Base-by-base conservation (phyloP, 2,329 filamentous ascomycete genomes). In the Aspergillus fructus region DNA sequence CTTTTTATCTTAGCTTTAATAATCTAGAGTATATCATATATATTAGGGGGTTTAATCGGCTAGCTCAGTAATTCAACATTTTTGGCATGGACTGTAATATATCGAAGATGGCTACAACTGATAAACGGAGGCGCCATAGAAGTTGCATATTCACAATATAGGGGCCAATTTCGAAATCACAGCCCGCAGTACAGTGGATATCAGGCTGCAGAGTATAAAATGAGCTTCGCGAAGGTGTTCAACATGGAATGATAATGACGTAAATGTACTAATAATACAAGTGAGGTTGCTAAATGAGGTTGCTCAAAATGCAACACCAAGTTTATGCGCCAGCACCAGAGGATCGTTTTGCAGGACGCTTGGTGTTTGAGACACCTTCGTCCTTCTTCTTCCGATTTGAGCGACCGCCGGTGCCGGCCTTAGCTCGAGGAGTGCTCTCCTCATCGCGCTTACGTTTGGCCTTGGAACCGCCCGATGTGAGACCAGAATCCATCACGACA, bases 401-500 rank as follows among this genome's bases (percentile, higher is more conserved):
- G 53, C 74, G 70, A 49, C 71, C 74, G 58, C 70, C 75, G 15
- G 77, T 75, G 15, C 76, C 77, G 4, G 77, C 77, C 62, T 81
- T 81, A 7, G 77, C 76, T 49, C 78, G 68, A 64, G 79, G 79
- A 17, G 75, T 74, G 21, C 73, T 71, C 61, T 81, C 79, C 34
- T 79, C 77, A 47, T 79, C 78, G 37, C 78, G 73, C 66, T 79
- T 79, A 62, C 78, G 74, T 62, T 80, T 81, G 34, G 70, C 71
- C 59, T 76, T 78, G 13, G 64, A 54, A n/a, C 61, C 62, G 30
- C 63, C 62, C 1, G 72, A 66, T 4, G 69, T 66, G 40, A 68
- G 68, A n/a, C 65, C 68, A n/a, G 63, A 56, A n/a, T 79, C 76
- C 39, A 72, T 57, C 19, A 74, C 60, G 51, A 73, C 68, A 5